phyloP scores from a whole-genome alignment of 2,329 filamentous ascomycete species.

The Zarea fungicola region DNA sequence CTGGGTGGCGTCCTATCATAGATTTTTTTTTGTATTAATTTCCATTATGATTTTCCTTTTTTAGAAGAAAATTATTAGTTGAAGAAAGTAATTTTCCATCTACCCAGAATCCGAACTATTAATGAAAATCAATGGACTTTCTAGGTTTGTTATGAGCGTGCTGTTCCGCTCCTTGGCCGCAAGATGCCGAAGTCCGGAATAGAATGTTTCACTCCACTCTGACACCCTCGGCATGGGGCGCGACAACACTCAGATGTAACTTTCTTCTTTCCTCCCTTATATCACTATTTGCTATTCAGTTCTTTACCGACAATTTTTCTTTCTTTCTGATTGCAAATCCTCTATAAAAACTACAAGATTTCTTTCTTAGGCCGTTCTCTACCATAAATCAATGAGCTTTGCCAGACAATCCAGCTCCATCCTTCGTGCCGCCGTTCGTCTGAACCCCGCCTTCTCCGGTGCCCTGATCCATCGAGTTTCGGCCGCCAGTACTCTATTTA shows the following conservation, averaged over 20 bases:
- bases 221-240: too few relatives aligned
- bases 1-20: too few relatives aligned
- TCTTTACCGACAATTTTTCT: background rate
- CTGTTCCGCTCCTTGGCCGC: background rate
- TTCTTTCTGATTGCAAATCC: background rate
- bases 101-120: too few relatives aligned
- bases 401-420: background rate
- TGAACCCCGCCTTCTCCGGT: background rate
- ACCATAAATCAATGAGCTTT: constrained; percentile 1
- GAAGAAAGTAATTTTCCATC: too few relatives aligned
- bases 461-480: background rate
- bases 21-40: too few relatives aligned
- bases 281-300: too few relatives aligned
- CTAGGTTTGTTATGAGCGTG: background rate
- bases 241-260: background rate
- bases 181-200: constrained; percentile 3
- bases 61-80: too few relatives aligned
- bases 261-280: background rate
- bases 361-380: too few relatives aligned
- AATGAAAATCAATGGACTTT: too few relatives aligned
- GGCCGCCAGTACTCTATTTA: background rate
- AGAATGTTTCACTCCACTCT: background rate
- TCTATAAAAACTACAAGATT: too few relatives aligned
- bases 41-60: too few relatives aligned
- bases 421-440: background rate